These are phyloP conservation scores for Straminergon stramineum DNA, from an alignment of 225 moss, liverwort and hornwort species.

Conservation along the genomic window DNA sequence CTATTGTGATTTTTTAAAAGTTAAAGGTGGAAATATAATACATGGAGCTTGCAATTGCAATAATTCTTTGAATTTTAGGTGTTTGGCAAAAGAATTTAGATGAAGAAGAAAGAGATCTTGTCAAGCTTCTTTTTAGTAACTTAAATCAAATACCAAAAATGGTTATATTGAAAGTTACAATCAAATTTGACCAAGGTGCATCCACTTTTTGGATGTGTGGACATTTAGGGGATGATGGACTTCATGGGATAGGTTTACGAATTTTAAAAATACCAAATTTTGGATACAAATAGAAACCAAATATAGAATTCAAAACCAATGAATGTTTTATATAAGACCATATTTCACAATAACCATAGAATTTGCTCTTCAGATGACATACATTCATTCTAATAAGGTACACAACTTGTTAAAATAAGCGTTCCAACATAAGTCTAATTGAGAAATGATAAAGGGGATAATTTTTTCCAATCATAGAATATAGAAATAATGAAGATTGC, in stretches of 20 bases:
- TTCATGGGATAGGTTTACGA: background rate
- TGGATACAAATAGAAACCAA: background rate
- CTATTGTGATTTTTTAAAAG: background rate
- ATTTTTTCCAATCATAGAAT: too few species aligned
- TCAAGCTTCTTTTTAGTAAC: background rate
- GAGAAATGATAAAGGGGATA: too few species aligned
- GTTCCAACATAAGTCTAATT: too few species aligned
- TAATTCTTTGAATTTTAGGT: background rate
- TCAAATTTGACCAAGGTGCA: background rate
- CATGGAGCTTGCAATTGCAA: background rate
- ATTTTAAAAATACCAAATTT: background rate
- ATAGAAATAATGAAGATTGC: too few species aligned
- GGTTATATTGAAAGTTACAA: background rate
- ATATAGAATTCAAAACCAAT: background rate
- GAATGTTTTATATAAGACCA: background rate
- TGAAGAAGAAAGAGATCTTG: background rate
- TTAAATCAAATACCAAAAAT: background rate
- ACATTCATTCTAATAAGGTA: too few species aligned
- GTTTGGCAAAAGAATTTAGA: background rate
- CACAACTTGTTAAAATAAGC: too few species aligned
- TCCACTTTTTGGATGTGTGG: fast-evolving
- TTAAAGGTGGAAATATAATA: background rate
- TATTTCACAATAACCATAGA: background rate
- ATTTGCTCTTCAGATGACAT: background rate
- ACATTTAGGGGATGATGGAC: background rate